phyloP scores from a whole-genome alignment of 2,329 filamentous ascomycete genomes.

The Leptographium galeiforme region DNA sequence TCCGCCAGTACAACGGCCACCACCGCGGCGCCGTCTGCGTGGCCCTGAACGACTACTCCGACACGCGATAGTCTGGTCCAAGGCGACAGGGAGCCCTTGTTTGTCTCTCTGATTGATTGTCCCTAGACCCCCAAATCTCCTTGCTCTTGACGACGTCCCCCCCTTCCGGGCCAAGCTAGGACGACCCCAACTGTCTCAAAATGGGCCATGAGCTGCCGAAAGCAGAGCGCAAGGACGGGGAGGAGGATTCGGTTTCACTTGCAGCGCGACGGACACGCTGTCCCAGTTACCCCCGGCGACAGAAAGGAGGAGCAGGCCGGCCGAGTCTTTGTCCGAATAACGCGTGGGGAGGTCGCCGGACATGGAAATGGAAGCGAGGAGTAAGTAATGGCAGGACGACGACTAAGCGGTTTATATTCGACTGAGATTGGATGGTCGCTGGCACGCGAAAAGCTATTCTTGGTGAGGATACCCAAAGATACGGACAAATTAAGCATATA shows the following conservation, averaged over 20 bases:
- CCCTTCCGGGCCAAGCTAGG: too few relatives aligned
- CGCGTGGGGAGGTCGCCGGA: neutral
- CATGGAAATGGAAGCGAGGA: neutral
- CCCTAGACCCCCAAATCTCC: too few relatives aligned
- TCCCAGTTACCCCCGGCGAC: neutral
- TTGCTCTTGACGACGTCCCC: too few relatives aligned
- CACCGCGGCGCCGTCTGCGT: slow-evolving; percentile 87
- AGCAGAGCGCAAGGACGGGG: neutral
- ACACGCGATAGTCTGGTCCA: slow-evolving; percentile 26
- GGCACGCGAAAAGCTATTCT: neutral
- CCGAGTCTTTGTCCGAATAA: neutral
- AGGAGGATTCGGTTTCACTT: neutral
- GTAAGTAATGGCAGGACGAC: too few relatives aligned
- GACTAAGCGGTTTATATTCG: neutral
- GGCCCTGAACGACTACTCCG: slow-evolving; percentile 75
- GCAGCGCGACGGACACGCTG: too few relatives aligned
- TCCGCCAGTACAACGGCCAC: slow-evolving; percentile 89
- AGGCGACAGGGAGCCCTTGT: too few relatives aligned
- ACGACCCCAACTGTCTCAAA: too few relatives aligned
- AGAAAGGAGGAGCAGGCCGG: neutral
- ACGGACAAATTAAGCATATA: neutral
- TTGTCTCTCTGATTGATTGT: too few relatives aligned
- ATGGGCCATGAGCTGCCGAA: too few relatives aligned
- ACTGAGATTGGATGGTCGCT: neutral
- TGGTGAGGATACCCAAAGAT: neutral